These are phyloP conservation scores for Argentina anserina DNA, from an alignment of 306 rosid genomes.

Conservation along the genomic window DNA sequence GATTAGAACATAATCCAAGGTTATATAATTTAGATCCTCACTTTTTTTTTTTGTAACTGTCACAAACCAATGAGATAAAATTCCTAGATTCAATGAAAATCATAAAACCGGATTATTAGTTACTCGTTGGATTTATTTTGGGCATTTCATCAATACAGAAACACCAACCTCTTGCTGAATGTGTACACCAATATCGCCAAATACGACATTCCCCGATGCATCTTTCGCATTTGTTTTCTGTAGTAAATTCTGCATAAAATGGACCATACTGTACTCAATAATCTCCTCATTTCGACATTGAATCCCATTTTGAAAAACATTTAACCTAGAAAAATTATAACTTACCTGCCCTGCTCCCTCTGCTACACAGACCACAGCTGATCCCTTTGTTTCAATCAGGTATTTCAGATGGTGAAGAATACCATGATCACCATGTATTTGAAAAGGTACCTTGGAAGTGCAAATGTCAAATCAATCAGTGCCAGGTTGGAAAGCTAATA, in stretches of 20 bases:
- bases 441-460: constrained; percentile 59
- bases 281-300: not conserved
- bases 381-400: constrained; percentile 86
- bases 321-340: constrained; percentile 5
- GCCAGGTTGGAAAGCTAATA: constrained; percentile 7
- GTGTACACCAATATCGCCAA: constrained; percentile 85
- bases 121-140: no score
- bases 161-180: constrained; percentile 93
- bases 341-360: constrained; percentile 99
- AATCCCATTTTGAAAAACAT: not conserved
- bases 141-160: constrained; percentile 18
- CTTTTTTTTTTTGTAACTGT: not conserved
- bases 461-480: constrained; percentile 27
- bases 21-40: not conserved
- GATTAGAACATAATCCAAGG: not conserved
- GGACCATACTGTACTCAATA: constrained; percentile 4
- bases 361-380: constrained; percentile 88
- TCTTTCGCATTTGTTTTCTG: constrained; percentile 86
- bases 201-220: constrained; percentile 86
- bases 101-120: no score
- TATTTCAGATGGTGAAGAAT: constrained; percentile 78
- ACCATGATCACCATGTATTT: constrained; percentile 83
- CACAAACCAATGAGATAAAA: not conserved
- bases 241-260: constrained; percentile 63
- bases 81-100: constrained; percentile 4